Conservation (phyloP, 495 filamentous ascomycete genomes). For the Neurospora sp. region DNA sequence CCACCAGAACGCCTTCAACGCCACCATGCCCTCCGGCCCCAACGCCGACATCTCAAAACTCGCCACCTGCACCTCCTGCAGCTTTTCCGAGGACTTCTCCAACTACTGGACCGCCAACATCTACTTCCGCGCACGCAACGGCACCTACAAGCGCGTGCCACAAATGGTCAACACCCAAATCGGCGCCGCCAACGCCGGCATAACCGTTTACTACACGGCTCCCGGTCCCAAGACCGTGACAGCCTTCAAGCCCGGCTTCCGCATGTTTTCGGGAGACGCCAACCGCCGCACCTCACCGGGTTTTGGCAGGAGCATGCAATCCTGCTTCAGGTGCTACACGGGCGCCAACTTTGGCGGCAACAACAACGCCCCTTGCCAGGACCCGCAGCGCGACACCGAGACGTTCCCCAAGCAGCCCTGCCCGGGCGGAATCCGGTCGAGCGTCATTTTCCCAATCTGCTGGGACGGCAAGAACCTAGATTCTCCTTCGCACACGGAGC, state of each 20-base stretch:
- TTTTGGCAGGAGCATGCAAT: slow-evolving; percentile 24
- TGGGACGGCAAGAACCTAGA: slow-evolving; percentile 46
- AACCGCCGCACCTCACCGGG: slow-evolving; percentile 19
- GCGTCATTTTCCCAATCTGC: slow-evolving; percentile 43
- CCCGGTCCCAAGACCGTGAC: slow-evolving; percentile 31
- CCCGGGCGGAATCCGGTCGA: slow-evolving; percentile 38
- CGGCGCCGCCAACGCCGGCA: slow-evolving; percentile 14
- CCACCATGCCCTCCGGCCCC: slow-evolving; percentile 21
- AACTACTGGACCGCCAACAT: slow-evolving; percentile 47
- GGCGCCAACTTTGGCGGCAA: slow-evolving; percentile 38
- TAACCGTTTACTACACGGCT: slow-evolving; percentile 21
- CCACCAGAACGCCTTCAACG: slow-evolving; percentile 30
- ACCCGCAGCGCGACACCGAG: slow-evolving; percentile 30
- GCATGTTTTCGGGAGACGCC: slow-evolving; percentile 40
- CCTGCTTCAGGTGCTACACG: slow-evolving; percentile 37
- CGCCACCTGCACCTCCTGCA: slow-evolving; percentile 32
- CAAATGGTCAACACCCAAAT: slow-evolving; percentile 18
- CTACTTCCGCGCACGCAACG: slow-evolving; percentile 43
- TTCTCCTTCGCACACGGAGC: slow-evolving; percentile 37
- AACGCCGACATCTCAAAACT: slow-evolving; percentile 26
- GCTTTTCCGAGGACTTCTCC: slow-evolving; percentile 33
- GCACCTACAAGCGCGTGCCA: slow-evolving; percentile 38
- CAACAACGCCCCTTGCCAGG: slow-evolving; percentile 26
- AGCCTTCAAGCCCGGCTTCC: slow-evolving; percentile 44
- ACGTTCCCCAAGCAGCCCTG: slow-evolving; percentile 27